Percentiles rank a stretch among this genome's conserved stretches.
Conservation (phyloP, 2,329 filamentous ascomycete genomes). For the Penicillium sp. region DNA sequence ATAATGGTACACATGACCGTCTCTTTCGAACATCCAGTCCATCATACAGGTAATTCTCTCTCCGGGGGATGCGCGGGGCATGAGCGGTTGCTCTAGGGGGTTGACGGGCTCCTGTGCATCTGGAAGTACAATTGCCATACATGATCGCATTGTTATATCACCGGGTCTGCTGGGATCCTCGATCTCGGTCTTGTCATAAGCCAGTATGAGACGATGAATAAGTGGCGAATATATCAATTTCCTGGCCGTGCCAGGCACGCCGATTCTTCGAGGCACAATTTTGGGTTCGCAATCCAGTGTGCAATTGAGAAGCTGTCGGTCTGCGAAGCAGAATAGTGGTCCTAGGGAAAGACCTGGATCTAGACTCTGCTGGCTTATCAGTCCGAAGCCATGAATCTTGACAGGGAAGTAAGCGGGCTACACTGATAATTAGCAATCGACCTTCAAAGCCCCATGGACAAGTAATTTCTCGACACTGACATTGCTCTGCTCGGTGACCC, state of each 20-base stretch:
- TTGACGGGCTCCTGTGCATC: constrained; percentile 31
- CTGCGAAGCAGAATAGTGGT: constrained; percentile 51
- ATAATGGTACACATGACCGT: constrained; percentile 42
- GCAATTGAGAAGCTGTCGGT: constrained; percentile 51
- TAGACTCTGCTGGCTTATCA: constrained; percentile 32
- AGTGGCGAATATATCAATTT: constrained; percentile 49
- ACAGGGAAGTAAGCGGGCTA: constrained; percentile 43
- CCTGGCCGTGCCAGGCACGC: constrained; percentile 44
- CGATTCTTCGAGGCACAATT: constrained; percentile 44
- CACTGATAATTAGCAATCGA: constrained; percentile 14
- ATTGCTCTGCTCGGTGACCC: constrained; percentile 46
- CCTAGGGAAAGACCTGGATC: constrained; percentile 36
- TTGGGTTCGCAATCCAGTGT: constrained; percentile 47
- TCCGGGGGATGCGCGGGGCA: constrained; percentile 26
- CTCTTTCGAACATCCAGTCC: constrained; percentile 42
- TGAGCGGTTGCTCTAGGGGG: background rate
- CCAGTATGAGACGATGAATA: constrained; percentile 53
- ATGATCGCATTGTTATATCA: constrained; percentile 35
- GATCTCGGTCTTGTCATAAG: constrained; percentile 39
- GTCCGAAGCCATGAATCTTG: constrained; percentile 37
- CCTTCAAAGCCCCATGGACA: background rate
- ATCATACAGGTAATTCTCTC: constrained; percentile 45
- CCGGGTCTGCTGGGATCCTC: constrained; percentile 31
- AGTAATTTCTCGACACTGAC: constrained; percentile 28
- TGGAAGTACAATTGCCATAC: constrained; percentile 43